Evolutionary conservation across 345 rosid species (phyloP), one percentile per base, ranked within the genome.

Genomic region (Bruguiera sexangula): DNA sequence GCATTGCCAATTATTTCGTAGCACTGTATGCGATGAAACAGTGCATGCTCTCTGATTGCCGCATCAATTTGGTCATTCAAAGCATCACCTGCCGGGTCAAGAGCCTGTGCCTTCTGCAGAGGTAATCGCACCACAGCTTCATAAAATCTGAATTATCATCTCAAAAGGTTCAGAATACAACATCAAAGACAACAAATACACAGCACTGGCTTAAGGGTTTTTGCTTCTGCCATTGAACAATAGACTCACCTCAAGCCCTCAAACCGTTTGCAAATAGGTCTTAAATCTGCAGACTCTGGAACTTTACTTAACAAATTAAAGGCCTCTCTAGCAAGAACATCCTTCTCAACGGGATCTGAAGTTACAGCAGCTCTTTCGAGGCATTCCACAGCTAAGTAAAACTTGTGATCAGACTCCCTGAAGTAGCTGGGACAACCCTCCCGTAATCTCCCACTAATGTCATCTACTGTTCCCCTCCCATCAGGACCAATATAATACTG

Each of bases 401-500:
- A 92, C 82, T 95, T 92, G 83, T 92, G 83, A 85, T 95, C 96
- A 22, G 99, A 87, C 75, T 95, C 98, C 84, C 86, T 90, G 81
- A 90, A 95, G 84, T 88, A 92, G 83, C 98, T 92, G 65, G 96
- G 96, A 81, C 98, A 92, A 60, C 99, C 97, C 77, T 92, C 98
- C 19, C 84, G 84, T 59, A 95, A 76, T 76, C 88, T 78, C 59
- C 84, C 88, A 80, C 97, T 90, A 62, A 95, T 83, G 73, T 95
- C 99, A 79, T 95, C 94, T 66, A 95, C 96, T 59, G 99, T 87
- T 61, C 99, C 97, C 81, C 98, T 95, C 71, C 98, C 99, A 86
- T 90, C 98, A 57, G 92, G 92, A 75, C 94, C 92, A 72, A 96
- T 92, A 80, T 95, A 95, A 82, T 87, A 87, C 99, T 95, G 92